Base-by-base conservation (phyloP, 2,329 filamentous ascomycete genomes). In the Cryphonectria carpinicola region DNA sequence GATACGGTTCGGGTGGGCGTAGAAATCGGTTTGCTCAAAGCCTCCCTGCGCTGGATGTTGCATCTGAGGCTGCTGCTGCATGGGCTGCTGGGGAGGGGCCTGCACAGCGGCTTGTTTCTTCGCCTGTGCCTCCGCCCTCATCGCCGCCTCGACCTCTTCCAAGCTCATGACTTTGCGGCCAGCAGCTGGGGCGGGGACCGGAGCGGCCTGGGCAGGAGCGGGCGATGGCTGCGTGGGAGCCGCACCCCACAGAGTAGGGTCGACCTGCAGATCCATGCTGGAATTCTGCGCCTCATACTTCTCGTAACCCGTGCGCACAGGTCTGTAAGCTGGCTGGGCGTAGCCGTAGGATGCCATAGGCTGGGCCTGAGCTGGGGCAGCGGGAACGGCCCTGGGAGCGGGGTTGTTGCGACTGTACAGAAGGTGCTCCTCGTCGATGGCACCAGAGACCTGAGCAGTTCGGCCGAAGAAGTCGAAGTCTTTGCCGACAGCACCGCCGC, bases 381-480 rank as follows among this genome's bases (percentile, higher is more conserved):
- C 80, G 22, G 78, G 74, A 41, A 83, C 79, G 69, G 83, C 77
- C 74, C 84, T 86, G 28, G 87, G 80, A 25, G 85, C 81, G 19
- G 92, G 90, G 74, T 92, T 87, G 74, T 95, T 90, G 67, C 94
- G 90, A 76, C 88, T 89, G 81, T 91, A 98, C 70, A 94, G 90
- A 77, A 94, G 85, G 78, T 97, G 93, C 82, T 98, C 96, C 81
- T 98, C 94, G 74, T 94, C 92, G 76, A 99, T 92, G 49, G 92
- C 94, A 82, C 91, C 88, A 28, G 94, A 87, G 56, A 97, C 93
- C 81, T 95, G 90, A 70, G 95, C 95, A 8, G 96, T 99, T 78
- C 93, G 91, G 56, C 95, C 95, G 74, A 97, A 97, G 82, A 98
- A 99, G 81, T 99, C 96, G 77, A 98, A 98, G 81, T 99, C 95